Conservation (phyloP, 2,329 filamentous ascomycete species). For the Talaromyces atroroseus region DNA sequence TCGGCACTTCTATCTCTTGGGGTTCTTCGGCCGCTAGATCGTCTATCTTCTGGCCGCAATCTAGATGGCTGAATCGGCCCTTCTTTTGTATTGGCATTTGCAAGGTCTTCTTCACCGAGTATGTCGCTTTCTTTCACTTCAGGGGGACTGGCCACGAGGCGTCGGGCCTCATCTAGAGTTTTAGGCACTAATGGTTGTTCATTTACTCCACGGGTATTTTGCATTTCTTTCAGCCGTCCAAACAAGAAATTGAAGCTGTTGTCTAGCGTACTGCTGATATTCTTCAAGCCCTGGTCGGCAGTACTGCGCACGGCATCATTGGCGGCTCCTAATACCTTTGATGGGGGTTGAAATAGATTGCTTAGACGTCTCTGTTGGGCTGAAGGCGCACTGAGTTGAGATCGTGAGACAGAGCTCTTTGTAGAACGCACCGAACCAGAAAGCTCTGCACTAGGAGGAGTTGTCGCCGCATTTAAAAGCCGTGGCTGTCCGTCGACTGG, state of each 20-base stretch:
- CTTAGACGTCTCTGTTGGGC: conserved; percentile 71
- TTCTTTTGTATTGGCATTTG: conserved; percentile 38
- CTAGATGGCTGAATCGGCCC: conserved; percentile 29
- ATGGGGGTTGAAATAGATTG: conserved; percentile 78
- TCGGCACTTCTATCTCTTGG: conserved; percentile 71
- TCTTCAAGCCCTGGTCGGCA: conserved; percentile 87
- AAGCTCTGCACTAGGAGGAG: conserved; percentile 20
- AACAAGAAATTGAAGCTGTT: conserved; percentile 92
- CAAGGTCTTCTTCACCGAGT: conserved; percentile 48
- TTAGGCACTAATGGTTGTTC: conserved; percentile 61
- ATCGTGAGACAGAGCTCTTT: conserved; percentile 25
- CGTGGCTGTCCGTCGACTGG: conserved; percentile 62
- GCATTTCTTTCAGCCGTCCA: conserved; percentile 70
- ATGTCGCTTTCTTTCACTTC: conserved; percentile 46
- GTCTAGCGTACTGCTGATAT: conserved; percentile 81
- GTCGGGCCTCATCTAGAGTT: conserved; percentile 87
- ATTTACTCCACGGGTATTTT: conserved; percentile 45
- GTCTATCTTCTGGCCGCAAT: conserved; percentile 55
- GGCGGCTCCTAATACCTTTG: conserved; percentile 73
- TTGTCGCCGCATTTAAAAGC: conserved; percentile 31
- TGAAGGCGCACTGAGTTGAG: conserved; percentile 24
- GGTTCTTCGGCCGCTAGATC: conserved; percentile 58
- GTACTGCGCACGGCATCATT: conserved; percentile 80
- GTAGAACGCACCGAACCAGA: conserved; percentile 21
- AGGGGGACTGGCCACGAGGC: conserved; percentile 62